phyloP scores from a whole-genome alignment of 192 early-diverging fungal species.

The Rhizoclosmatium sp. region DNA sequence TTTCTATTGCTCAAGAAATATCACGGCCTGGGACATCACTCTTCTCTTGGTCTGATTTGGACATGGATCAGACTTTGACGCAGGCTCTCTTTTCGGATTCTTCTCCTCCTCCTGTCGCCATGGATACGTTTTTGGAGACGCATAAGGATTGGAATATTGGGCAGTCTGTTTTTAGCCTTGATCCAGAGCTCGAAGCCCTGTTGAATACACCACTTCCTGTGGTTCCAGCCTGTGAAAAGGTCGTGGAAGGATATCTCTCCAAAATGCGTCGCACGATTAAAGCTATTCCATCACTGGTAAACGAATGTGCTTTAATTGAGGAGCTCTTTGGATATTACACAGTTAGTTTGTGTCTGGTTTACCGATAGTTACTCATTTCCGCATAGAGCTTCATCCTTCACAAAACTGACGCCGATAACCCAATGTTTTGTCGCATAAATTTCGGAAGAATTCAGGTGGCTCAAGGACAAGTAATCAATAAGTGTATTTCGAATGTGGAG shows the following conservation, averaged over 20 bases:
- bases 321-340: constrained; percentile 10
- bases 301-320: neutral
- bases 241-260: neutral
- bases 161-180: neutral
- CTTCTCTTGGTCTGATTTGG: neutral
- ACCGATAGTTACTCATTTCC: neutral
- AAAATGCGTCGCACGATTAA: neutral
- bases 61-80: neutral
- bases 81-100: neutral
- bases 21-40: neutral
- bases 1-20: neutral
- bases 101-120: neutral
- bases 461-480: constrained; percentile 7
- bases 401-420: neutral
- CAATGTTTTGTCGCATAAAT: neutral
- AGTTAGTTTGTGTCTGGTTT: neutral
- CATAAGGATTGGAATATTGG: neutral
- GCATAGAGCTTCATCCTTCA: neutral
- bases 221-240: neutral
- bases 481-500: neutral
- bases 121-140: neutral
- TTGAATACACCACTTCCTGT: constrained; percentile 1
- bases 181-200: constrained; percentile 10
- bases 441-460: constrained; percentile 13
- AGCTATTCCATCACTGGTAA: neutral